Conservation (phyloP, 2,329 filamentous ascomycete genomes). For the Aspergillus sp. region DNA sequence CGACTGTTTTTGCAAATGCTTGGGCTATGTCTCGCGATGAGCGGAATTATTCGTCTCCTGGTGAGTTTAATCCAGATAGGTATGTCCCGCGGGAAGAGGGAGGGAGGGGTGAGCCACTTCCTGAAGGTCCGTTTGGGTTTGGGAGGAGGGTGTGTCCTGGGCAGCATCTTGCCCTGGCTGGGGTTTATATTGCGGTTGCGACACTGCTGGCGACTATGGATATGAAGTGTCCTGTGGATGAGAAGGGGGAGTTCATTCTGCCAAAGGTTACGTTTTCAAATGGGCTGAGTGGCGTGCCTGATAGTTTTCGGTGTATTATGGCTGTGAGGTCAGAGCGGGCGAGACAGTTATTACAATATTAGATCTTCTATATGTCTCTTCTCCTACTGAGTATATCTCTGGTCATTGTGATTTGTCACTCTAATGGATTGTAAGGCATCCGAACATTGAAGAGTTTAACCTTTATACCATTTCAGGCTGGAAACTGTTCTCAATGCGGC, state of each 20-base stretch:
- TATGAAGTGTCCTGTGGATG: constrained; percentile 4
- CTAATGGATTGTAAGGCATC: too few relatives aligned
- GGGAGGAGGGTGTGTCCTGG: constrained; percentile 36
- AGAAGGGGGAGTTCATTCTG: background rate
- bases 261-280: constrained; percentile 2
- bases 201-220: constrained; percentile 3
- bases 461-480: too few relatives aligned
- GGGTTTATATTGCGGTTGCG: constrained; percentile 32
- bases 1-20: constrained; percentile 33
- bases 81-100: background rate
- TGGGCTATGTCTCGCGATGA: constrained; percentile 40
- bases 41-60: background rate
- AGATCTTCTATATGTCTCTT: too few relatives aligned
- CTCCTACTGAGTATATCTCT: too few relatives aligned
- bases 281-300: constrained; percentile 8
- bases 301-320: constrained; percentile 5
- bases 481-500: too few relatives aligned
- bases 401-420: too few relatives aligned
- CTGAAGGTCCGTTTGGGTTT: constrained; percentile 10
- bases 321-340: background rate
- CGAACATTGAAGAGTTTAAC: too few relatives aligned
- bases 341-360: background rate
- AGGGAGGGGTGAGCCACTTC: background rate
- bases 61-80: constrained; percentile 6
- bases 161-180: constrained; percentile 39